A percentile compares a stretch with the other conserved stretches of the same genome.
phyloP scores from a whole-genome alignment of 2,329 filamentous ascomycete genomes.

The Phyllosticta citrichinensis region DNA sequence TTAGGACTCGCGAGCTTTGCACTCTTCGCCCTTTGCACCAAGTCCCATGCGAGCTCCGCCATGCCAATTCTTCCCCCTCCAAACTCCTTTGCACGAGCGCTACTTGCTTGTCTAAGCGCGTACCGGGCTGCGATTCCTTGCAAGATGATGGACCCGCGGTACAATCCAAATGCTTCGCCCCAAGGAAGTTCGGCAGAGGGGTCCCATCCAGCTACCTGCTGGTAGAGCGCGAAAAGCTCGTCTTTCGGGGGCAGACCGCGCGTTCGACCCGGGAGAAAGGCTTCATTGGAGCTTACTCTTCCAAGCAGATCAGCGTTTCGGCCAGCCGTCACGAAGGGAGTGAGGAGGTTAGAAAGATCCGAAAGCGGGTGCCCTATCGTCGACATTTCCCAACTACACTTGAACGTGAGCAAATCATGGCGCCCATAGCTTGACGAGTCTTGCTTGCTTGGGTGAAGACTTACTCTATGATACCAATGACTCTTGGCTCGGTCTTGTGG shows the following conservation, averaged over 20 bases:
- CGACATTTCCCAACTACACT: slow-evolving; percentile 76
- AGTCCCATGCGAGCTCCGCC: slow-evolving; percentile 68
- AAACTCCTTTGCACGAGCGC: slow-evolving; percentile 66
- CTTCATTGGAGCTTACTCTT: slow-evolving; percentile 28
- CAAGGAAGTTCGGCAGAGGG: slow-evolving; percentile 50
- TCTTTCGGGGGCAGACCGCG: slow-evolving; percentile 55
- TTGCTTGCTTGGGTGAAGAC: slow-evolving; percentile 41
- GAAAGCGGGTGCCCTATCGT: slow-evolving; percentile 93
- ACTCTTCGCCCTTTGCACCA: slow-evolving; percentile 47
- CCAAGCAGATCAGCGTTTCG: neutral
- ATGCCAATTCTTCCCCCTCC: slow-evolving; percentile 59
- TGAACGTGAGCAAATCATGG: slow-evolving; percentile 1
- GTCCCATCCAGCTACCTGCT: slow-evolving; percentile 60
- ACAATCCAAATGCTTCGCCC: slow-evolving; percentile 54
- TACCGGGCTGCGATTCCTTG: slow-evolving; percentile 90
- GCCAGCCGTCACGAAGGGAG: slow-evolving; percentile 33
- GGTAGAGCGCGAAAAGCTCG: slow-evolving; percentile 57
- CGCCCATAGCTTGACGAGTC: slow-evolving; percentile 93
- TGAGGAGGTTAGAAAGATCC: slow-evolving; percentile 71
- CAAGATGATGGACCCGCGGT: slow-evolving; percentile 52
- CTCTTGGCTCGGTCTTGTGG: slow-evolving; percentile 74
- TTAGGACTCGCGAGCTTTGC: slow-evolving; percentile 30
- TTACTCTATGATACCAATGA: slow-evolving; percentile 85
- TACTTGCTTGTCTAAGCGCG: slow-evolving; percentile 80
- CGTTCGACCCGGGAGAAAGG: slow-evolving; percentile 53